phyloP scores from a whole-genome alignment of 192 early-diverging fungal species.

The Allomyces arbusculus region DNA sequence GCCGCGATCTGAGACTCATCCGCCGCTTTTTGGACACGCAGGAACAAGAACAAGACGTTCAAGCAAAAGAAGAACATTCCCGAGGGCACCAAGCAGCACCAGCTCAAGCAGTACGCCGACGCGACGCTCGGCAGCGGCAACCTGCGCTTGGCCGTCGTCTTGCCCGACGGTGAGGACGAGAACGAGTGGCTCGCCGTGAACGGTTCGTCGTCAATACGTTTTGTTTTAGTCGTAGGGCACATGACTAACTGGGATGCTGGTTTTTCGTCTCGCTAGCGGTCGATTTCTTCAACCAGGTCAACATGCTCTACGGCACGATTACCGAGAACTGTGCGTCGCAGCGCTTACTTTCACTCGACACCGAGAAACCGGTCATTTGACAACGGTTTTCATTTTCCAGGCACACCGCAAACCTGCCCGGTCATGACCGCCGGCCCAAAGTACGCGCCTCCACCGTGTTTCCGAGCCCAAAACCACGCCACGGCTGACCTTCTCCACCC shows the following conservation, averaged over 20 bases:
- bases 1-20: too few relatives aligned
- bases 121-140: constrained; percentile 62
- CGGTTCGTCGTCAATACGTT: constrained; percentile 8
- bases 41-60: constrained; percentile 33
- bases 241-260: not conserved
- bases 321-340: constrained; percentile 17
- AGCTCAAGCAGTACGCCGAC: constrained; percentile 41
- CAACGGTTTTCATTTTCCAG: constrained; percentile 23
- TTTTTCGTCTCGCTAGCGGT: constrained; percentile 22
- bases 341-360: not conserved
- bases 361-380: not conserved
- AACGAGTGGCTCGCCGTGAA: constrained; percentile 91
- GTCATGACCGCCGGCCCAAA: constrained; percentile 74
- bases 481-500: too few relatives aligned
- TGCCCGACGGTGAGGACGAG: constrained; percentile 72
- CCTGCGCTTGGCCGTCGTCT: constrained; percentile 47
- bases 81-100: constrained; percentile 35
- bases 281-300: constrained; percentile 94
- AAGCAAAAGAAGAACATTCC: constrained; percentile 29
- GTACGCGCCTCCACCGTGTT: constrained; percentile 3
- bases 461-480: too few relatives aligned
- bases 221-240: not conserved
- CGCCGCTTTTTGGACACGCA: too few relatives aligned
- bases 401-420: constrained; percentile 71
- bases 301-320: constrained; percentile 75